A percentile compares a stretch with the other conserved stretches of the same genome.
phyloP scores from a whole-genome alignment of 768 basidiomycete genomes.

The Calvatia gigantea region DNA sequence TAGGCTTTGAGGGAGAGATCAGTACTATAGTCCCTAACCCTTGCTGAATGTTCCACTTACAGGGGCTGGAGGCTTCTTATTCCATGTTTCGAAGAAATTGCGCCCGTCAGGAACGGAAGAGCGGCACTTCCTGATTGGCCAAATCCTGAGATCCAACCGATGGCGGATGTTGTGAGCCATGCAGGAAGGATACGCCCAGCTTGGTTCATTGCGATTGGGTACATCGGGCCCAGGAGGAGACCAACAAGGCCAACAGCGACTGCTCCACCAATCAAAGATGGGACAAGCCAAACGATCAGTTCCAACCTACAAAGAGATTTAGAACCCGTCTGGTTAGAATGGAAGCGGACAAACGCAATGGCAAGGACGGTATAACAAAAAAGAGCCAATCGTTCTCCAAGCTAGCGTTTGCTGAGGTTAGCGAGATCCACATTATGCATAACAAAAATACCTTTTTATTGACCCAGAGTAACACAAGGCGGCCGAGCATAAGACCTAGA shows the following conservation, averaged over 20 bases:
- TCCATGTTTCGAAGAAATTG: slow-evolving; percentile 58
- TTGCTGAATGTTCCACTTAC: slow-evolving; percentile 33
- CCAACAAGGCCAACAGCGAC: slow-evolving; percentile 64
- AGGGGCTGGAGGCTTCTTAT: slow-evolving; percentile 60
- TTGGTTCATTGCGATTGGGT: slow-evolving; percentile 71
- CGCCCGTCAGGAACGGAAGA: slow-evolving; percentile 71
- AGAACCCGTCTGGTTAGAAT: too few species aligned
- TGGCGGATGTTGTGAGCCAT: slow-evolving; percentile 60
- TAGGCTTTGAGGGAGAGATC: slow-evolving; percentile 32
- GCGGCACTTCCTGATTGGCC: slow-evolving; percentile 72
- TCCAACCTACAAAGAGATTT: slow-evolving; percentile 42
- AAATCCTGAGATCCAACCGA: slow-evolving; percentile 66
- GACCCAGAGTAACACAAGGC: slow-evolving; percentile 50
- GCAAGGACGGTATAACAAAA: slow-evolving; percentile 49
- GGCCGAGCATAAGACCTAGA: slow-evolving; percentile 53
- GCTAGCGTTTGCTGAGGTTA: slow-evolving; percentile 22
- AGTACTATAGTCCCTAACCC: background rate
- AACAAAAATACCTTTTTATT: slow-evolving; percentile 41
- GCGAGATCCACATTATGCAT: background rate
- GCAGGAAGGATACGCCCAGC: slow-evolving; percentile 64
- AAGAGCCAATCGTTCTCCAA: slow-evolving; percentile 52
- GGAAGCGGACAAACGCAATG: slow-evolving; percentile 34
- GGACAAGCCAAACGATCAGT: slow-evolving; percentile 65
- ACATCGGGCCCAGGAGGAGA: slow-evolving; percentile 71
- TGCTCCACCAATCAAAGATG: slow-evolving; percentile 60